Conservation (phyloP, 371 early-diverging fungal genomes). For the Apophysomyces variabilis region DNA sequence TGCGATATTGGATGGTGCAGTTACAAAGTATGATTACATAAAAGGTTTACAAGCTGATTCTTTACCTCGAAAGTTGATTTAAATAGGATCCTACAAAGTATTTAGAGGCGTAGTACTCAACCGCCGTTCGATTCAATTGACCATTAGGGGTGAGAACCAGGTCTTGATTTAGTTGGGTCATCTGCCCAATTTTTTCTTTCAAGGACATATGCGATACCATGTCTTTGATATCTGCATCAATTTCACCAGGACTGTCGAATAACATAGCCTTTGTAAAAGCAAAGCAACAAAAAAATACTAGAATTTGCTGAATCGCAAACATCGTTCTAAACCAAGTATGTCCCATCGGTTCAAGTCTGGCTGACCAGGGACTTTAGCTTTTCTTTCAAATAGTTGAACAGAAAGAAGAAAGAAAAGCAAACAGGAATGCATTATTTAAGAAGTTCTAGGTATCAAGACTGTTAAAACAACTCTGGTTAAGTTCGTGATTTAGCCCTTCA, state of each 20-base stretch:
- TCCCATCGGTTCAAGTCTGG: no score
- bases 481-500: no score
- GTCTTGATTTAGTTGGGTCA: conserved; percentile 65
- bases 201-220: conserved; percentile 58
- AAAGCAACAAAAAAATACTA: no score
- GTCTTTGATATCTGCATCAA: conserved; percentile 33
- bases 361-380: no score
- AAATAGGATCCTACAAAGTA: conserved; percentile 42
- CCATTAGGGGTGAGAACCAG: conserved; percentile 46
- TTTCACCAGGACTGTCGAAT: conserved; percentile 29
- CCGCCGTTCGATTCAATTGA: conserved; percentile 45
- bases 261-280: no score
- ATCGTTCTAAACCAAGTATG: no score
- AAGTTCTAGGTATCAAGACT: no score
- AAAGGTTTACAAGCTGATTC: neutral
- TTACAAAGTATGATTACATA: neutral
- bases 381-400: no score
- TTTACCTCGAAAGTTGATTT: conserved; percentile 38
- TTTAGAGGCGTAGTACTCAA: conserved; percentile 50
- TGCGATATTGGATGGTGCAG: neutral
- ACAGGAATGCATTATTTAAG: no score
- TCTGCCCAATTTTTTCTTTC: conserved; percentile 69
- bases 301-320: no score
- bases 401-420: no score
- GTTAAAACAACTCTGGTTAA: no score